phyloP scores from a whole-genome alignment of 2,329 filamentous ascomycete genomes.

The Hypoxylon sp. region DNA sequence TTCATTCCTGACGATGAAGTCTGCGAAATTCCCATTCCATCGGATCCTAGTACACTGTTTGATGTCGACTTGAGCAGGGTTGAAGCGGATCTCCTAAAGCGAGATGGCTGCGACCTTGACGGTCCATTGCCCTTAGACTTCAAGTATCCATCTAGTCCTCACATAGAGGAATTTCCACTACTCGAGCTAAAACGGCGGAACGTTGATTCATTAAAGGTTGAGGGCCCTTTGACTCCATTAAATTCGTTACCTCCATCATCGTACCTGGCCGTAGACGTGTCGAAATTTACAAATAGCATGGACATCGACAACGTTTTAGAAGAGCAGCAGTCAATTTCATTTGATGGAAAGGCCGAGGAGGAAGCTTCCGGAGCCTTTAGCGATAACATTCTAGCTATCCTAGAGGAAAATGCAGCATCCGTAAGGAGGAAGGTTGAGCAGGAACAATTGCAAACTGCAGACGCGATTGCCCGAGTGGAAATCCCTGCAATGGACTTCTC shows the following conservation, averaged over 20 bases:
- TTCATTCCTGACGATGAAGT: conserved; percentile 48
- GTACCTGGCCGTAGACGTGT: conserved; percentile 25
- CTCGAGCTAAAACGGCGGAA: conserved; percentile 25
- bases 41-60: conserved; percentile 50
- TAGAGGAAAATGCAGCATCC: conserved; percentile 40
- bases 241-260: conserved; percentile 26
- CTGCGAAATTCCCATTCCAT: conserved; percentile 49
- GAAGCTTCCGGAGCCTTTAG: conserved; percentile 30
- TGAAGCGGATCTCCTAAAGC: conserved; percentile 40
- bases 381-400: conserved; percentile 30
- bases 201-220: conserved; percentile 47
- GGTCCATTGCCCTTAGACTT: conserved; percentile 9
- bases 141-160: conserved; percentile 18
- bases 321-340: neutral
- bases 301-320: conserved; percentile 42
- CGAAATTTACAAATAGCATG: conserved; percentile 32
- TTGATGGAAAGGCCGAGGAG: neutral
- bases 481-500: conserved; percentile 53
- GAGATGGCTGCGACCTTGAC: conserved; percentile 27
- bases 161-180: conserved; percentile 29
- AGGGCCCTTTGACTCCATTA: conserved; percentile 49
- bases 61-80: conserved; percentile 49
- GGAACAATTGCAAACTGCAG: conserved; percentile 49
- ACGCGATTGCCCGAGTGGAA: conserved; percentile 50
- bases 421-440: conserved; percentile 48